A percentile compares a stretch with the other conserved stretches of the same genome.
phyloP scores from a whole-genome alignment of 169 alveolate species.

The Plasmodium sp. region DNA sequence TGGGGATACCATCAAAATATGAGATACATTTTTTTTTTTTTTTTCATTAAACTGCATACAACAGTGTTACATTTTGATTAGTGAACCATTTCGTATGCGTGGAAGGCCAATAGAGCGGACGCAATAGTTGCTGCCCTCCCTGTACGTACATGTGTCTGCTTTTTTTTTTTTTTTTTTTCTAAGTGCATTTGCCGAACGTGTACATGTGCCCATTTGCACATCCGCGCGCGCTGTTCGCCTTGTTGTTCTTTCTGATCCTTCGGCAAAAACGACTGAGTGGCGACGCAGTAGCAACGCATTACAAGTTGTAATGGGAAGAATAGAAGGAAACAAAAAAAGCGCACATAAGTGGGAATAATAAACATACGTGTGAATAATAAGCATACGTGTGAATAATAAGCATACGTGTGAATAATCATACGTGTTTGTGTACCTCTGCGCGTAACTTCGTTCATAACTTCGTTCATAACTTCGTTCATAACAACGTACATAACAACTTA shows the following conservation, averaged over 20 bases:
- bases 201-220: neutral
- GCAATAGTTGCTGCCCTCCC: neutral
- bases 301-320: conserved; percentile 23
- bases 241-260: conserved; percentile 4
- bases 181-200: neutral
- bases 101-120: neutral
- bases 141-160: neutral
- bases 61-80: neutral
- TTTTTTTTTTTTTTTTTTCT: neutral
- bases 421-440: neutral
- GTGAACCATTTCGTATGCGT: neutral
- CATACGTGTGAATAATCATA: neutral
- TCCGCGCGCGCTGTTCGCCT: neutral
- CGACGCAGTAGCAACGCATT: conserved; percentile 31
- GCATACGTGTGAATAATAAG: too few relatives aligned
- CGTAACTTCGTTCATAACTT: neutral
- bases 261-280: conserved; percentile 1
- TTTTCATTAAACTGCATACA: neutral
- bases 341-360: neutral
- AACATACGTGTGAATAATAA: too few relatives aligned
- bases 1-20: too few relatives aligned
- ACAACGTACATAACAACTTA: neutral
- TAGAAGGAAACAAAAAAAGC: neutral
- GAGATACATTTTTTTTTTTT: neutral
- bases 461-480: neutral